phyloP scores from a whole-genome alignment of 2,329 filamentous ascomycete genomes.

The Aspergillus sp. region DNA sequence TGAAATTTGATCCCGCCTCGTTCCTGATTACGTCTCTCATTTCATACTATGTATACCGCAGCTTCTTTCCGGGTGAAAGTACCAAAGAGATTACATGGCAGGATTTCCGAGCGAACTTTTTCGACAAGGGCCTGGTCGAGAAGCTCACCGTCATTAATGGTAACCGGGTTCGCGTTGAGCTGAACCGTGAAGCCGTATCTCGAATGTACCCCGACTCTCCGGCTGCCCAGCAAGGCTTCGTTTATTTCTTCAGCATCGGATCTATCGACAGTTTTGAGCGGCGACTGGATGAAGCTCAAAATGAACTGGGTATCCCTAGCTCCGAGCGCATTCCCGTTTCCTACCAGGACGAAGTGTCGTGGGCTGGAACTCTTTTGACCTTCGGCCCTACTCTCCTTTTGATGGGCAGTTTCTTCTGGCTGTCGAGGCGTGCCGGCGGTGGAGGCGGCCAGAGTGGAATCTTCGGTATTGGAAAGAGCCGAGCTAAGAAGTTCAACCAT shows the following conservation, averaged over 20 bases:
- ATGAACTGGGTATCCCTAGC: constrained; percentile 77
- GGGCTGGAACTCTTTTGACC: constrained; percentile 66
- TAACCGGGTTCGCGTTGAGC: constrained; percentile 71
- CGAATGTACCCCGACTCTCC: constrained; percentile 72
- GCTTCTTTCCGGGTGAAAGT: constrained; percentile 62
- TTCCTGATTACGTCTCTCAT: constrained; percentile 56
- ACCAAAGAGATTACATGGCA: constrained; percentile 92
- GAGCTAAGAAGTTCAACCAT: constrained; percentile 95
- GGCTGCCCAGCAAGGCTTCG: constrained; percentile 63
- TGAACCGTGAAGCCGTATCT: constrained; percentile 69
- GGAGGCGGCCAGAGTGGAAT: constrained; percentile 68
- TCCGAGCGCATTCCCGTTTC: constrained; percentile 90
- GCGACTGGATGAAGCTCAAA: constrained; percentile 80
- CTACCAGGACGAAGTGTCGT: constrained; percentile 72
- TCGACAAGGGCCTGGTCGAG: constrained; percentile 93
- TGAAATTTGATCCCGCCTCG: constrained; percentile 52
- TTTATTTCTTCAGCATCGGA: constrained; percentile 93
- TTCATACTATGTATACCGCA: constrained; percentile 59
- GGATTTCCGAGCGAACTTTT: constrained; percentile 86
- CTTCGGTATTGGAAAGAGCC: constrained; percentile 93
- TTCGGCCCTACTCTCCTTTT: constrained; percentile 87
- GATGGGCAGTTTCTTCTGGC: constrained; percentile 75
- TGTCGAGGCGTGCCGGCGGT: constrained; percentile 67
- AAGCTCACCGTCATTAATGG: constrained; percentile 79
- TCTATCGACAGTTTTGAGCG: constrained; percentile 90